These are phyloP conservation scores for Yamadazyma siamensis DNA, from an alignment of 1,139 yeast species.

Conservation along the genomic window DNA sequence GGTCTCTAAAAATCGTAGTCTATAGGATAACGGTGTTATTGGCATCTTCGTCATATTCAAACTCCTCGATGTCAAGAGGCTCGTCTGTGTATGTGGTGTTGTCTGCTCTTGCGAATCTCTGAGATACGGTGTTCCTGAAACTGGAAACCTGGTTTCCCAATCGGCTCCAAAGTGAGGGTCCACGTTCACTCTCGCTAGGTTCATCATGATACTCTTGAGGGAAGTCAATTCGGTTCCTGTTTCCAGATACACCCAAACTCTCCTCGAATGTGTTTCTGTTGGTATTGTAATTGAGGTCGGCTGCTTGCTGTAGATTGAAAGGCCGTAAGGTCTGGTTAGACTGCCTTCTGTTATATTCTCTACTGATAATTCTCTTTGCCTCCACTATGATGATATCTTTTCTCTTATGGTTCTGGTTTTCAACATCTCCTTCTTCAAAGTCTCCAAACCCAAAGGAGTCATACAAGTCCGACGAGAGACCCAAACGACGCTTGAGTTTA, in stretches of 20 bases:
- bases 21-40: no score
- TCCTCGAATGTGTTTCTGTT: slow-evolving; percentile 26
- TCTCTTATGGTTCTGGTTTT: slow-evolving; percentile 22
- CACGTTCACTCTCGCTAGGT: neutral
- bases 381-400: slow-evolving; percentile 40
- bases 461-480: slow-evolving; percentile 47
- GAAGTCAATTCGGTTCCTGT: slow-evolving; percentile 16
- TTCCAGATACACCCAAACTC: no score
- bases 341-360: slow-evolving; percentile 33
- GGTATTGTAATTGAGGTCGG: slow-evolving; percentile 30
- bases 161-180: slow-evolving; percentile 19
- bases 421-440: slow-evolving; percentile 14
- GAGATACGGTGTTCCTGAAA: slow-evolving; percentile 17
- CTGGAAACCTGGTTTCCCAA: slow-evolving; percentile 25
- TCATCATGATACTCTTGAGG: slow-evolving; percentile 7
- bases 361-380: slow-evolving; percentile 37
- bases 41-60: slow-evolving; percentile 28
- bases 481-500: slow-evolving; percentile 47
- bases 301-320: slow-evolving; percentile 23
- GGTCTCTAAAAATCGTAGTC: no score
- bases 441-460: slow-evolving; percentile 57
- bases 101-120: slow-evolving; percentile 12
- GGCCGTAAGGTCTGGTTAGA: slow-evolving; percentile 22
- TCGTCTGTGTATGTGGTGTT: slow-evolving; percentile 11
- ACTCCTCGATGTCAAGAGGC: slow-evolving; percentile 16